Base-by-base conservation (phyloP, 805 yeast genomes). In the Barnettozyma salicaria region DNA sequence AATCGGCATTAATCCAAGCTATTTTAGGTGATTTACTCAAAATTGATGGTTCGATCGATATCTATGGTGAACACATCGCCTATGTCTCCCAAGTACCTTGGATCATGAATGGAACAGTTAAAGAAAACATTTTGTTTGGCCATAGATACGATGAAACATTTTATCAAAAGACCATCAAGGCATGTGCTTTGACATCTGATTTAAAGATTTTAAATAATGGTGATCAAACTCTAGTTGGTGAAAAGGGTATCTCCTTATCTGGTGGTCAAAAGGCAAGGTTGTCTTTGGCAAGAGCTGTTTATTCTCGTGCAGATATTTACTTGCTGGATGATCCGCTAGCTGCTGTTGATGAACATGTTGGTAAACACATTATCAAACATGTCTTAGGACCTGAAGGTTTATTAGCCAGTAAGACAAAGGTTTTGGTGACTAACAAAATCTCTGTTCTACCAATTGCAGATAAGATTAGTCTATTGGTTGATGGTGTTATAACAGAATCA, bases 241-340 rank as follows among this genome's bases (percentile, higher is more conserved):
- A 90, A 64, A 87, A 90, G 59, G 98, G 98, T 46, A 89, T 90
- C 34, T 86, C 97, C 12, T 69, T 90, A 34, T 84, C 96, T 28
- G 98, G 98, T 35, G 98, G 98, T 31, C 97, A 92, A 60, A 92
- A 92, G 69, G 97, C 98, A 0, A 78, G 98, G 58, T 71, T 92
- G 25, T 80, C 95, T 1, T 72, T 90, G 38, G 98, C 98, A 0
- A 75, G 98, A 58, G 97, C 98, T 10, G 96, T 92, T 8, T 90
- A 92, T 58, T 76, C 96, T 11, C 72, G 97, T 45, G 94, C 97
- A 4, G 97, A 92, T 55, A 76, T 90, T 21, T 88, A 86, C 56
- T 63, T 90, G 29, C 63, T 90, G 44, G 98, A 90, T 59, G 98
- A 92, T 61, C 86, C 95, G 10, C 70, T 90, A 43, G 83, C 95